phyloP scores from a whole-genome alignment of 441 rosid genomes.

The Francoa sonchifolia region DNA sequence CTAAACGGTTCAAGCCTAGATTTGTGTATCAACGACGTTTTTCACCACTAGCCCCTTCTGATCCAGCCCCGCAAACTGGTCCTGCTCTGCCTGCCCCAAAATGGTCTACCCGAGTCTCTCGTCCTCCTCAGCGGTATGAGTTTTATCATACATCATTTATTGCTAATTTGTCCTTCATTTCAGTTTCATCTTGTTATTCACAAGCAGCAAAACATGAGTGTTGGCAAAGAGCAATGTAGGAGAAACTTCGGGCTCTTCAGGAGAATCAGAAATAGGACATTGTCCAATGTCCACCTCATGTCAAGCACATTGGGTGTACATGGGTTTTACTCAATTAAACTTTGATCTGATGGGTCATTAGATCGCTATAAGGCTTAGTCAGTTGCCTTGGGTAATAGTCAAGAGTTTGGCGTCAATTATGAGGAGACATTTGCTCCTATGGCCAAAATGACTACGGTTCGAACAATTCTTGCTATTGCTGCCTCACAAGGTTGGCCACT shows the following conservation, averaged over 20 bases:
- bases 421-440: not conserved
- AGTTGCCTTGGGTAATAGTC: not conserved
- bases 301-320: not conserved
- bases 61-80: not conserved
- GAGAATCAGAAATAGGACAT: not conserved
- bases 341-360: not conserved
- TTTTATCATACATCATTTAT: not conserved
- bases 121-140: not conserved
- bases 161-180: not conserved
- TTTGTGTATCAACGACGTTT: not conserved
- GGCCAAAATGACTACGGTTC: slow-evolving; percentile 1
- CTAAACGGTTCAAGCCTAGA: not conserved
- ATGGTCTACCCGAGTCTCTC: not conserved
- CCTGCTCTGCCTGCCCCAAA: not conserved
- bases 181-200: not conserved
- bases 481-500: not conserved
- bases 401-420: not conserved
- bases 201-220: not conserved
- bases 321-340: not conserved
- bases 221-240: not conserved
- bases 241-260: not conserved
- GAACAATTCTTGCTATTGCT: not conserved
- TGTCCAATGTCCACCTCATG: not conserved
- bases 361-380: not conserved
- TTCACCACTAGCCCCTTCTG: not conserved